A percentile compares a stretch with the other conserved stretches of the same genome.
These are phyloP conservation scores for Tephrocybe sp. DNA, from an alignment of 768 basidiomycete species.

Conservation along the genomic window DNA sequence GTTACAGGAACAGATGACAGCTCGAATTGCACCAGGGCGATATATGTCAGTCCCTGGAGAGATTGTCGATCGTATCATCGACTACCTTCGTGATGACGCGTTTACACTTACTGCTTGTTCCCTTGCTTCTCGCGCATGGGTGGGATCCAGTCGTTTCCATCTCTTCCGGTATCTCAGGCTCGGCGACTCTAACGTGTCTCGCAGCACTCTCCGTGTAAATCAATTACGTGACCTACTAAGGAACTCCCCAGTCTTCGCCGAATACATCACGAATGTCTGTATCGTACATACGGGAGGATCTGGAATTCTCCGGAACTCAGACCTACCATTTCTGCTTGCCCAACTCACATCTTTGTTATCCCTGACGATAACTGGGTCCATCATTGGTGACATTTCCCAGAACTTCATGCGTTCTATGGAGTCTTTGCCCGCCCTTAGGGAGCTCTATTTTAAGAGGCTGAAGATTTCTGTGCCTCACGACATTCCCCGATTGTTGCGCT, in stretches of 20 bases:
- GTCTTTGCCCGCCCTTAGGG: neutral
- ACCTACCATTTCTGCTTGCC: neutral
- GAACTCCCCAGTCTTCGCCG: neutral
- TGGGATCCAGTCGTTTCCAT: slow-evolving; percentile 23
- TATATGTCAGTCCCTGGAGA: slow-evolving; percentile 14
- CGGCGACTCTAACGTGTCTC: slow-evolving; percentile 12
- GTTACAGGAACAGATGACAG: neutral
- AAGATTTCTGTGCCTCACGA: neutral
- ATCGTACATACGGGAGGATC: neutral
- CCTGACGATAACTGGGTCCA: neutral
- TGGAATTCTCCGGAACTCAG: neutral
- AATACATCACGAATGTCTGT: neutral
- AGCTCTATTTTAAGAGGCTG: neutral
- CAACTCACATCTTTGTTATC: neutral
- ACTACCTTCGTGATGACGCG: slow-evolving; percentile 25
- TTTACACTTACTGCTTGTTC: slow-evolving; percentile 23
- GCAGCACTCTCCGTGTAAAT: neutral
- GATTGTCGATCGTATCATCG: slow-evolving; percentile 28
- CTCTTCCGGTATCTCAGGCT: slow-evolving; percentile 23
- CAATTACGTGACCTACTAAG: neutral
- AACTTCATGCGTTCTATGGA: neutral
- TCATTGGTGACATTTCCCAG: neutral
- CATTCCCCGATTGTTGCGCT: neutral
- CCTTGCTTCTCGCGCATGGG: slow-evolving; percentile 26
- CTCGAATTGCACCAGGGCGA: neutral